These are phyloP conservation scores for Yamadazyma triangularis DNA, from an alignment of 1,139 yeast species.

Conservation along the genomic window DNA sequence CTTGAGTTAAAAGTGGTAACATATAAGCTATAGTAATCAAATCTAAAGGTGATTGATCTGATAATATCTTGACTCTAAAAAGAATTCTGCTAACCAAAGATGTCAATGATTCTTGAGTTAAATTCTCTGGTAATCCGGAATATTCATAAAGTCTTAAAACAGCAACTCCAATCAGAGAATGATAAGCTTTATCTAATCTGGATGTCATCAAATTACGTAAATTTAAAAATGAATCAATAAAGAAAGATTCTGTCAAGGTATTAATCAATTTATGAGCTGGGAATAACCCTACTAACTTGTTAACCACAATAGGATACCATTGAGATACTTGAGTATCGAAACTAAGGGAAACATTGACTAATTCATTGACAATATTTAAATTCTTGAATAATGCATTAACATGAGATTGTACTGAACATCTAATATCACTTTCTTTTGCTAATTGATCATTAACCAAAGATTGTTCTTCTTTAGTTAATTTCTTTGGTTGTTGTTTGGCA, in stretches of 20 bases:
- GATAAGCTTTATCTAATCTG: constrained; percentile 37
- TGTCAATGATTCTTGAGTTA: constrained; percentile 44
- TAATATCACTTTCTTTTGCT: constrained; percentile 51
- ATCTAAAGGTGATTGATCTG: constrained; percentile 72
- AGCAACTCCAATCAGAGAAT: constrained; percentile 61
- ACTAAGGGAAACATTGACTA: constrained; percentile 44
- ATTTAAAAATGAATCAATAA: constrained; percentile 36
- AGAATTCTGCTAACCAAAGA: constrained; percentile 56
- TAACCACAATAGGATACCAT: constrained; percentile 57
- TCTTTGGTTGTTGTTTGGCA: constrained; percentile 30
- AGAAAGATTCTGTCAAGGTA: constrained; percentile 35
- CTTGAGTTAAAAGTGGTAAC: constrained; percentile 66
- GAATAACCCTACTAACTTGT: constrained; percentile 28
- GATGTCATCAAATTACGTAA: constrained; percentile 46
- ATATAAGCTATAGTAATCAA: constrained; percentile 64
- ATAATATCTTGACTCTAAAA: constrained; percentile 69
- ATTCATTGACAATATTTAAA: constrained; percentile 47
- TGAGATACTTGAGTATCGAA: constrained; percentile 64
- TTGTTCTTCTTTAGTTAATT: constrained; percentile 76
- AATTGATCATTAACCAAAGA: constrained; percentile 56
- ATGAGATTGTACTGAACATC: constrained; percentile 39
- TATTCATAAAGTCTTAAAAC: constrained; percentile 52
- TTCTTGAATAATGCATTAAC: constrained; percentile 44
- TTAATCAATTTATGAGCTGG: constrained; percentile 29
- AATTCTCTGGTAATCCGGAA: constrained; percentile 34